Conservation (phyloP, 2,329 filamentous ascomycete species). For the Cladophialophora yegresii region DNA sequence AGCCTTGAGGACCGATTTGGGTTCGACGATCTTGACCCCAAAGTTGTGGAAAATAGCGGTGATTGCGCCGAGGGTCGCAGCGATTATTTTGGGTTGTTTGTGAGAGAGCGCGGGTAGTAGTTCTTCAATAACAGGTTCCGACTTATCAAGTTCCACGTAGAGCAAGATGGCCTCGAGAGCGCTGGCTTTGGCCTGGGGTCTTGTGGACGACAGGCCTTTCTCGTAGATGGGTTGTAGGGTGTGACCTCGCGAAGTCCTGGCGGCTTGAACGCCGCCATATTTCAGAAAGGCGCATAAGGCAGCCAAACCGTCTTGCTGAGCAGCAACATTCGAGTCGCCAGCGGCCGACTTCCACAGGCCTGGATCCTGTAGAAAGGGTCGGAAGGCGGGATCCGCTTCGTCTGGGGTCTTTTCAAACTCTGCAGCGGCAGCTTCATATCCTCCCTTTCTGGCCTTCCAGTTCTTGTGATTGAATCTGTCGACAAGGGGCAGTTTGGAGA, state of each 20-base stretch:
- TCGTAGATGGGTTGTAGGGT: slow-evolving; percentile 81
- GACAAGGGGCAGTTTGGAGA: slow-evolving; percentile 47
- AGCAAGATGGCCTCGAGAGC: slow-evolving; percentile 83
- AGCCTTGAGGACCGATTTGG: slow-evolving; percentile 84
- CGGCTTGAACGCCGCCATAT: slow-evolving; percentile 76
- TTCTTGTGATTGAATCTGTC: slow-evolving; percentile 57
- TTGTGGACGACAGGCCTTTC: slow-evolving; percentile 84
- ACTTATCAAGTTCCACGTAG: slow-evolving; percentile 84
- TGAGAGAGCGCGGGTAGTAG: slow-evolving; percentile 78
- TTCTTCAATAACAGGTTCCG: slow-evolving; percentile 85
- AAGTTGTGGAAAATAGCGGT: slow-evolving; percentile 89
- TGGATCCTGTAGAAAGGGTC: slow-evolving; percentile 82
- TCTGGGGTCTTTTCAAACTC: slow-evolving; percentile 81
- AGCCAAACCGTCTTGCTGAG: slow-evolving; percentile 87
- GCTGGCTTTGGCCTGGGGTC: slow-evolving; percentile 84
- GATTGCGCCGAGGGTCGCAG: slow-evolving; percentile 72
- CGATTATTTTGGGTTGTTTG: slow-evolving; percentile 88
- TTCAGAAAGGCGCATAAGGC: slow-evolving; percentile 91
- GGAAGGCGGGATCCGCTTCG: slow-evolving; percentile 81
- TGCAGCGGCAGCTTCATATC: slow-evolving; percentile 89
- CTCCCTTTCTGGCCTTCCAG: slow-evolving; percentile 96
- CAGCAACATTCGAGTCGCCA: slow-evolving; percentile 92
- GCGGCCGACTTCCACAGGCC: slow-evolving; percentile 89
- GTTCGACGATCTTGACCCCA: slow-evolving; percentile 90
- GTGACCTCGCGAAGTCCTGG: slow-evolving; percentile 66